Evolutionary conservation across 208 protist species (phyloP).

Genomic region (Leishmania braziliensis): DNA sequence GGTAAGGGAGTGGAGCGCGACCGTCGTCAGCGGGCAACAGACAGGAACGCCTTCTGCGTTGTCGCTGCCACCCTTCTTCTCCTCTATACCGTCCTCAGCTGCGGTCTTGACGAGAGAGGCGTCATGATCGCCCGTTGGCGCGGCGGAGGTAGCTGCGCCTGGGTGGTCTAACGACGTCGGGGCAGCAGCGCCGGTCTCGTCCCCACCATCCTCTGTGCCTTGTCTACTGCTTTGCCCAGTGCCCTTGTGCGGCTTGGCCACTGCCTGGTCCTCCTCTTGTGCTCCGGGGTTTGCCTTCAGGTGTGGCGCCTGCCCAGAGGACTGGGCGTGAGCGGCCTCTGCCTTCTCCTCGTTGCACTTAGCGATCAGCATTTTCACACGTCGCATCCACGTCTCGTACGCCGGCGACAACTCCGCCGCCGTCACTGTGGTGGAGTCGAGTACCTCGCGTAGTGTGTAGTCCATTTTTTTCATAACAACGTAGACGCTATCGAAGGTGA

Average conservation of each 20-base stretch:
- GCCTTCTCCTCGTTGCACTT: not conserved
- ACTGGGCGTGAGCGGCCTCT: not conserved
- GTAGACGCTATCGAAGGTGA: slow-evolving; percentile 83
- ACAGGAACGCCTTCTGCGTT: slow-evolving; percentile 7
- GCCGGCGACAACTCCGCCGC: slow-evolving; percentile 23
- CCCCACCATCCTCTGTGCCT: not conserved
- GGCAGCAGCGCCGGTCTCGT: not conserved
- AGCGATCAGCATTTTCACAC: not conserved
- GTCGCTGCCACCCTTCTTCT: not conserved
- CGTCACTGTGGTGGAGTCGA: slow-evolving; percentile 60
- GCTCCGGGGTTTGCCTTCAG: not conserved
- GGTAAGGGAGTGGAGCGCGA: slow-evolving; percentile 90
- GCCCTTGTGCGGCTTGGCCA: not conserved
- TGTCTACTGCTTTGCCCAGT: not conserved
- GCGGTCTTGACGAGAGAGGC: not conserved
- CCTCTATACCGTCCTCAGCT: not conserved
- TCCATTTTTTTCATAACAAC: slow-evolving; percentile 91
- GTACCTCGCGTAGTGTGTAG: slow-evolving; percentile 85
- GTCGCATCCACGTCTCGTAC: slow-evolving; percentile 12
- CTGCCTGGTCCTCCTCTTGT: not conserved
- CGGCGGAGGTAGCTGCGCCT: not conserved
- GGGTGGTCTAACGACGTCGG: not conserved
- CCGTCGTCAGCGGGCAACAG: slow-evolving; percentile 42
- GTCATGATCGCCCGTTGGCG: slow-evolving; percentile 8
- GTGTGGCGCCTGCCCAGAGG: not conserved